A percentile compares a stretch with the other conserved stretches of the same genome.
Conservation (phyloP, 1,284 basidiomycete genomes). For the Fistulinella cinereoalba region DNA sequence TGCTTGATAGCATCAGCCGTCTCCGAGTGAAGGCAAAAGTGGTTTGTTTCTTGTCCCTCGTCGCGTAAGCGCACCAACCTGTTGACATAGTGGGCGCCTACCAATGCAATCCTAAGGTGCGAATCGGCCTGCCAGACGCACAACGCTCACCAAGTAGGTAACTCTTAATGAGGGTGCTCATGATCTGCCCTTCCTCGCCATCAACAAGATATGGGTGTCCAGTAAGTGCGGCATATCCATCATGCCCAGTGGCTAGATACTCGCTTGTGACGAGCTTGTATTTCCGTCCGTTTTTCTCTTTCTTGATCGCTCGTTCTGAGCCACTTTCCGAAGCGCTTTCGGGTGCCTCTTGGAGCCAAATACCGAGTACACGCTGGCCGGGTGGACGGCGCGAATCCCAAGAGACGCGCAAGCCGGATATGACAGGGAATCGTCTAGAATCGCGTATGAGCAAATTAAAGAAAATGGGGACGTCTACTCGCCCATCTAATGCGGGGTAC, state of each 20-base stretch:
- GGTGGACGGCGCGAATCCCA: constrained; percentile 81
- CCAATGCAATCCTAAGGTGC: constrained; percentile 5
- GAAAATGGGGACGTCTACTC: constrained; percentile 20
- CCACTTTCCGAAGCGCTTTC: constrained; percentile 37
- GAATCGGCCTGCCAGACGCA: background rate
- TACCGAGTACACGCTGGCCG: constrained; percentile 66
- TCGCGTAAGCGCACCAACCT: constrained; percentile 47
- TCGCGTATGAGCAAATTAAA: constrained; percentile 2
- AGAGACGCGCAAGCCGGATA: constrained; percentile 75
- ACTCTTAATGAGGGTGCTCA: constrained; percentile 80
- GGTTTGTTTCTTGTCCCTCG: constrained; percentile 16
- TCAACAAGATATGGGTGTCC: constrained; percentile 73
- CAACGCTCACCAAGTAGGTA: constrained; percentile 75
- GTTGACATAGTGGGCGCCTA: constrained; percentile 69
- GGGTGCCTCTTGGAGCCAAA: constrained; percentile 62
- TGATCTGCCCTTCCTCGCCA: constrained; percentile 80
- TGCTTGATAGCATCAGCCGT: constrained; percentile 45
- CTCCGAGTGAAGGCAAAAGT: constrained; percentile 43
- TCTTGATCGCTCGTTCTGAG: constrained; percentile 52
- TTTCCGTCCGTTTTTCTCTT: constrained; percentile 49
- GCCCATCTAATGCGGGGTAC: constrained; percentile 93
- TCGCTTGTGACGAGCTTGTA: constrained; percentile 79
- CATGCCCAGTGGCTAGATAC: constrained; percentile 76
- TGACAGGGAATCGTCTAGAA: constrained; percentile 79
- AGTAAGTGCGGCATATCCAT: constrained; percentile 75